phyloP scores from a whole-genome alignment of 768 basidiomycete species.

The Auricularia heimuer region DNA sequence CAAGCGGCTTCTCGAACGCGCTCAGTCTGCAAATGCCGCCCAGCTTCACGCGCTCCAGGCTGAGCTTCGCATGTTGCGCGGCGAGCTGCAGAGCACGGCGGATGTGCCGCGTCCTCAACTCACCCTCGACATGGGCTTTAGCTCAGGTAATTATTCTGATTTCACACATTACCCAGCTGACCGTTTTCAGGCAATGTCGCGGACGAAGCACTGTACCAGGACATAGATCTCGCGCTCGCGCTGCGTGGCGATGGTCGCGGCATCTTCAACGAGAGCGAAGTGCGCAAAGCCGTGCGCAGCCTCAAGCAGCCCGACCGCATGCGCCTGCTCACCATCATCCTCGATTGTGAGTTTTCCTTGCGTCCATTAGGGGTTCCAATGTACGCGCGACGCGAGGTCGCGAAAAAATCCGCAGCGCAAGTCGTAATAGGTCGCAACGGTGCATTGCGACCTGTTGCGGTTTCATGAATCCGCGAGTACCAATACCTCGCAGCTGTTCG shows the following conservation, averaged over 20 bases:
- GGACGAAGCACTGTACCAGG: slow-evolving; percentile 33
- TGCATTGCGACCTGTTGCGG: too few species aligned
- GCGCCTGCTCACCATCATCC: slow-evolving; percentile 61
- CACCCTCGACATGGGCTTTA: not conserved
- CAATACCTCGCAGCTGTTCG: too few species aligned
- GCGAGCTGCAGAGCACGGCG: slow-evolving; percentile 23
- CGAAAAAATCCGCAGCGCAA: too few species aligned
- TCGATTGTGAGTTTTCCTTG: slow-evolving; percentile 39
- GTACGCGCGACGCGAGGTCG: too few species aligned
- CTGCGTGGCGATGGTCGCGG: slow-evolving; percentile 39
- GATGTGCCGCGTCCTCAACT: not conserved
- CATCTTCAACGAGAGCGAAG: slow-evolving; percentile 61
- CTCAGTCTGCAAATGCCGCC: slow-evolving; percentile 68
- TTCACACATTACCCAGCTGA: too few species aligned
- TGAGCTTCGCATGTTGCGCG: slow-evolving; percentile 58
- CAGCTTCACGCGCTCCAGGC: slow-evolving; percentile 82
- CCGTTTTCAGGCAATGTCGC: too few species aligned
- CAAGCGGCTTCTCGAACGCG: slow-evolving; percentile 70
- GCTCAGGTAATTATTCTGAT: not conserved
- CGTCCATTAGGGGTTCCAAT: too few species aligned
- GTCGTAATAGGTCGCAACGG: too few species aligned
- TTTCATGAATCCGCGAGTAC: too few species aligned
- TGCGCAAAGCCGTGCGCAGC: slow-evolving; percentile 51
- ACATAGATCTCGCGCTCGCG: slow-evolving; percentile 39
- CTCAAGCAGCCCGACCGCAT: slow-evolving; percentile 59